These are phyloP conservation scores for Nicotiana otophora DNA, from an alignment of 257 asterid genomes.

Conservation along the genomic window DNA sequence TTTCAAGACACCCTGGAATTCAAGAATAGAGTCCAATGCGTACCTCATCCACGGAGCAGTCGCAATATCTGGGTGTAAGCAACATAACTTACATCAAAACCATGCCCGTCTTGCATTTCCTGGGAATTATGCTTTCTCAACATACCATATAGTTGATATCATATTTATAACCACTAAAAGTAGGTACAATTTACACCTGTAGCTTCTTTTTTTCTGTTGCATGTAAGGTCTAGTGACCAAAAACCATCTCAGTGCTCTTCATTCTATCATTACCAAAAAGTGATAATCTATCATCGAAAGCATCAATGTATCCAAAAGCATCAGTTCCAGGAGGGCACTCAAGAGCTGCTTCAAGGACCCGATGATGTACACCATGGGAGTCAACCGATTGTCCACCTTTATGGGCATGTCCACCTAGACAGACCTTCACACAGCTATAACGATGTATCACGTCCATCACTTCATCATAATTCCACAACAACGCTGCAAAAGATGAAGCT, in stretches of 20 bases:
- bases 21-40: neutral
- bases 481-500: conserved; percentile 48
- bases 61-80: neutral
- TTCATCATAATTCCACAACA: conserved; percentile 82
- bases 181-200: neutral
- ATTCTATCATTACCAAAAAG: conserved; percentile 65
- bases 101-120: neutral
- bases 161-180: neutral
- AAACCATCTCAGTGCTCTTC: conserved; percentile 63
- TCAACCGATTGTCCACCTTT: conserved; percentile 67
- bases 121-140: neutral
- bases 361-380: conserved; percentile 74
- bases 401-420: conserved; percentile 83
- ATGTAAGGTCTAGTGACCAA: conserved; percentile 24
- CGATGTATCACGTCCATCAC: conserved; percentile 80
- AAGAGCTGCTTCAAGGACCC: conserved; percentile 83
- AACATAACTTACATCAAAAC: neutral
- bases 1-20: neutral
- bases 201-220: no score
- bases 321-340: conserved; percentile 86
- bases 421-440: conserved; percentile 75
- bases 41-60: neutral
- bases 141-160: neutral
- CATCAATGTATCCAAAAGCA: conserved; percentile 66
- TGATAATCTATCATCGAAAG: conserved; percentile 55